phyloP scores from a whole-genome alignment of 192 early-diverging fungal species.

The Gamsiella multidivaricata region DNA sequence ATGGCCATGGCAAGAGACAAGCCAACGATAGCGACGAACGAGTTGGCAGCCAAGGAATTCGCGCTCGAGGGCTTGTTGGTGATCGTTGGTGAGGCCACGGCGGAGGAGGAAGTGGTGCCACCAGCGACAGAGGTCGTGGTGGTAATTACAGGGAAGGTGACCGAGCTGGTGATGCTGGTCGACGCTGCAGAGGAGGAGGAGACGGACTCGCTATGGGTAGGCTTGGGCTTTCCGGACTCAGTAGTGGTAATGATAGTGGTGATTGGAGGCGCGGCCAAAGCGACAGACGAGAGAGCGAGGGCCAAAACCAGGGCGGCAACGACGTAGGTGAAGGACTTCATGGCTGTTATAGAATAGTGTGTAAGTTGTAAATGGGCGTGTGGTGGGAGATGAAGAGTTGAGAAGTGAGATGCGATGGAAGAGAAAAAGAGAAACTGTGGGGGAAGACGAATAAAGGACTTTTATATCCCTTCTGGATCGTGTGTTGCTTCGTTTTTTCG shows the following conservation, averaged over 20 bases:
- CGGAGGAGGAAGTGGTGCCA: neutral
- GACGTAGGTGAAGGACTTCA: slow-evolving; percentile 14
- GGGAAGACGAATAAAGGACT: no score
- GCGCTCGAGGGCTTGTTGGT: slow-evolving; percentile 3
- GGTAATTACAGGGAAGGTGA: neutral
- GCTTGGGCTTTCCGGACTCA: neutral
- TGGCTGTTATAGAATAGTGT: neutral
- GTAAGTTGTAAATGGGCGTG: neutral
- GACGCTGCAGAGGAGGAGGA: no score
- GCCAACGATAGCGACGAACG: neutral
- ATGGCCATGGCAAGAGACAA: slow-evolving; percentile 12
- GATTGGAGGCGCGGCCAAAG: neutral
- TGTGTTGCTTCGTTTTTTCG: no score
- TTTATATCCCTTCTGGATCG: no score
- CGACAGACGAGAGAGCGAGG: neutral
- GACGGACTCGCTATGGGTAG: no score
- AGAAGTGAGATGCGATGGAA: neutral
- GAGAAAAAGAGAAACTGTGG: no score
- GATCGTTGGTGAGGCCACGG: neutral
- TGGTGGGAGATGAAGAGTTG: neutral
- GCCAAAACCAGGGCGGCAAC: slow-evolving; percentile 4
- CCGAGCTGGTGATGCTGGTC: no score
- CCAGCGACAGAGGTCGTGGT: neutral
- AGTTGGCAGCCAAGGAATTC: neutral
- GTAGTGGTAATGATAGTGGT: neutral